phyloP scores from a whole-genome alignment of 2,329 filamentous ascomycete genomes.

The Pseudocercospora fijiensis region DNA sequence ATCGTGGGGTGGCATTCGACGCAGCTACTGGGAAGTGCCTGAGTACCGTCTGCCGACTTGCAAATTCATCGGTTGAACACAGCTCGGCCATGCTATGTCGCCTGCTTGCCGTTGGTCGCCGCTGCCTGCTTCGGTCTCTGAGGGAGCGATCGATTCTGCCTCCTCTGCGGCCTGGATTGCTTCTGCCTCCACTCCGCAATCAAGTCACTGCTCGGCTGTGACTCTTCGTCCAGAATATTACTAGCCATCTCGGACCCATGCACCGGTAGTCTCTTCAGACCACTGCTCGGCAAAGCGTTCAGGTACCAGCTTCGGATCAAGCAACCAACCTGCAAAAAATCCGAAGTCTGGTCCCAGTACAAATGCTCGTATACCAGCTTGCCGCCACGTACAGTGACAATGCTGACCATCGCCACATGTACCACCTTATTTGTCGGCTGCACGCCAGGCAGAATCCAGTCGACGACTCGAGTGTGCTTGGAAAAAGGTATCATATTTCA shows the following conservation, averaged over 20 bases:
- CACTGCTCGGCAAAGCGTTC: conserved; percentile 43
- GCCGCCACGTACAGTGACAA: conserved; percentile 55
- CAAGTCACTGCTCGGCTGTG: conserved; percentile 44
- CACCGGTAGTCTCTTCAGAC: conserved; percentile 45
- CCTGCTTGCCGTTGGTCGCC: conserved; percentile 17
- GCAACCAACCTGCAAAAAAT: conserved; percentile 55
- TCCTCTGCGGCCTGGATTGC: conserved; percentile 9
- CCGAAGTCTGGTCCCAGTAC: conserved; percentile 61
- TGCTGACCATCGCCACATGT: conserved; percentile 56
- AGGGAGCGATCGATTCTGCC: conserved; percentile 22
- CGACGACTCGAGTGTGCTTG: conserved; percentile 56
- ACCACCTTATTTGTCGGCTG: conserved; percentile 57
- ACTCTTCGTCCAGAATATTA: conserved; percentile 44
- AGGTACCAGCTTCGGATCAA: conserved; percentile 56
- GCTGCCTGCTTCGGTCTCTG: conserved; percentile 27
- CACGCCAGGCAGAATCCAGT: conserved; percentile 59
- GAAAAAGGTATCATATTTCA: conserved; percentile 59
- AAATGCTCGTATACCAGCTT: conserved; percentile 57
- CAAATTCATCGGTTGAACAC: conserved; percentile 65
- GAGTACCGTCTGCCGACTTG: conserved; percentile 73
- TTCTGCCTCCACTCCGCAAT: conserved; percentile 38
- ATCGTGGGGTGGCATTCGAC: conserved; percentile 20
- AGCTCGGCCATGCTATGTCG: not conserved
- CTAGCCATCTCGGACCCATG: conserved; percentile 44
- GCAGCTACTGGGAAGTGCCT: conserved; percentile 67